Percentiles rank a stretch among this genome's conserved stretches.
phyloP scores from a whole-genome alignment of 305 asterid genomes.

The Fraxinus ornus region DNA sequence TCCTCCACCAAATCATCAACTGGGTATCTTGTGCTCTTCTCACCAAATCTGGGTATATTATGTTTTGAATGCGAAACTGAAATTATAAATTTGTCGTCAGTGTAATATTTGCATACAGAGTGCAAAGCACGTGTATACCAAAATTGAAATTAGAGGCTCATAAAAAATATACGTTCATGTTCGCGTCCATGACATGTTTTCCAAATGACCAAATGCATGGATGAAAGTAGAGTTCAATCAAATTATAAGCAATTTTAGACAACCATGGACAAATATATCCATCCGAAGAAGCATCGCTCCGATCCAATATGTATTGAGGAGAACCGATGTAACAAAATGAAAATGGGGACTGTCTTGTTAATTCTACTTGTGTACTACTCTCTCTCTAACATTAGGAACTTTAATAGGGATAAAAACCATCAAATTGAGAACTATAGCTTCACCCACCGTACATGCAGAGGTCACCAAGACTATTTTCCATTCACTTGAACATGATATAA shows the following conservation, averaged over 20 bases:
- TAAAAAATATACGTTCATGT: neutral
- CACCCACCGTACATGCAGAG: neutral
- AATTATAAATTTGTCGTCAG: neutral
- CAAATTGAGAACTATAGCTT: neutral
- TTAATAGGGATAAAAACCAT: neutral
- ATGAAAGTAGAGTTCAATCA: neutral
- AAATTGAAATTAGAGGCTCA: neutral
- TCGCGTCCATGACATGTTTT: neutral
- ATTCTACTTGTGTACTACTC: neutral
- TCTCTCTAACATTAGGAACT: neutral
- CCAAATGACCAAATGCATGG: neutral
- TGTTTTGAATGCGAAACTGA: neutral
- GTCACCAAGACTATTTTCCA: constrained; percentile 13
- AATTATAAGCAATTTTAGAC: neutral
- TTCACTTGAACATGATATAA: constrained; percentile 17
- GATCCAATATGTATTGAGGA: neutral
- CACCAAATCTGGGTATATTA: too few species aligned
- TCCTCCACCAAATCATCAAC: neutral
- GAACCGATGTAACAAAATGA: neutral
- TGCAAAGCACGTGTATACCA: neutral
- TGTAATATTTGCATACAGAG: neutral
- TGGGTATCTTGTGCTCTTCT: too few species aligned
- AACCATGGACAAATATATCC: neutral
- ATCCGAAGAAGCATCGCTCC: neutral
- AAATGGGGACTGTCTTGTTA: neutral